A percentile compares a stretch with the other conserved stretches of the same genome.
Evolutionary conservation across 2,329 filamentous ascomycete species (phyloP).

Genomic region (Trichoderma brevicompactum): DNA sequence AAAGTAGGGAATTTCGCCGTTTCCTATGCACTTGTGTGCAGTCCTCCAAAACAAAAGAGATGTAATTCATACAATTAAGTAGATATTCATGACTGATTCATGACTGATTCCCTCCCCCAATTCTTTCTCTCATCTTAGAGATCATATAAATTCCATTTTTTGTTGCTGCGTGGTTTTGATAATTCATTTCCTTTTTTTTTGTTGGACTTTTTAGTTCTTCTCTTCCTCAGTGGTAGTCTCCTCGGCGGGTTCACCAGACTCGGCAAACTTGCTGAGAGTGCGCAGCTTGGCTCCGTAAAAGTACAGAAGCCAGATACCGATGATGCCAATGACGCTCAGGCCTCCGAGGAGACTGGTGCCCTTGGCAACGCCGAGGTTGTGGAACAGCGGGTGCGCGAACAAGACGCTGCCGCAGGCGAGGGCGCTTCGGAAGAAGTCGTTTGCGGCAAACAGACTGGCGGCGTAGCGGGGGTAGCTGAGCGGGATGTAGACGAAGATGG

Average conservation of each 20-base stretch:
- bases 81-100: too few relatives aligned
- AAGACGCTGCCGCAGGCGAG: slow-evolving; percentile 64
- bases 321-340: slow-evolving; percentile 56
- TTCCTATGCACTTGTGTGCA: too few relatives aligned
- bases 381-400: slow-evolving; percentile 63
- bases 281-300: slow-evolving; percentile 60
- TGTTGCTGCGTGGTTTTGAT: too few relatives aligned
- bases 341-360: slow-evolving; percentile 63
- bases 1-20: too few relatives aligned
- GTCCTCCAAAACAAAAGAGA: too few relatives aligned
- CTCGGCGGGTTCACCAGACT: not conserved
- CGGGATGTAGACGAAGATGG: slow-evolving; percentile 64
- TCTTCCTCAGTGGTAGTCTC: not conserved
- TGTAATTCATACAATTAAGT: too few relatives aligned
- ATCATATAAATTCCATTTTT: not conserved
- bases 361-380: slow-evolving; percentile 61
- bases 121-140: too few relatives aligned
- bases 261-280: slow-evolving; percentile 61
- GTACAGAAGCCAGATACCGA: slow-evolving; percentile 65
- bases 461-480: slow-evolving; percentile 61
- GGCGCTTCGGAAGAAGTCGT: slow-evolving; percentile 62
- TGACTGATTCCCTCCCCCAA: too few relatives aligned
- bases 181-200: not conserved
- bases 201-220: not conserved
- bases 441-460: slow-evolving; percentile 63